A percentile compares a stretch with the other conserved stretches of the same genome.
Evolutionary conservation across 805 yeast genomes (phyloP).

Genomic region (Wickerhamomyces chambardii): DNA sequence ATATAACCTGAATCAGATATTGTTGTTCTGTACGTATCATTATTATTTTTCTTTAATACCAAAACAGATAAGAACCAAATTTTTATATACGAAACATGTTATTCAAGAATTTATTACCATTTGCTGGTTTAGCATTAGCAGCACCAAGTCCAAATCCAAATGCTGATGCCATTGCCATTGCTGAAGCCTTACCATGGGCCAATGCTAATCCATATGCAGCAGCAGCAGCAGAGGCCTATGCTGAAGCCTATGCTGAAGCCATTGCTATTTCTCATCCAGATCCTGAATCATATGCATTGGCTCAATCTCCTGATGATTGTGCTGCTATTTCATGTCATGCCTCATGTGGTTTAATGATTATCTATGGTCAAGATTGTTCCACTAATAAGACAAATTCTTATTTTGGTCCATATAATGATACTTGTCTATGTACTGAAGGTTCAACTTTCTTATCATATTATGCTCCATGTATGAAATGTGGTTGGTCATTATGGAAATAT

Average conservation of each 20-base stretch:
- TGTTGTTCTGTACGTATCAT: too few species aligned
- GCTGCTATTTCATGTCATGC: conserved; percentile 20
- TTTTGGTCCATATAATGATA: conserved; percentile 2
- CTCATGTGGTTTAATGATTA: conserved; percentile 19
- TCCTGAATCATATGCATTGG: conserved; percentile 14
- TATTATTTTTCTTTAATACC: too few species aligned
- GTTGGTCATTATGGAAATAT: conserved; percentile 24
- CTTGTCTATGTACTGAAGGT: conserved; percentile 9
- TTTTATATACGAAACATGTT: too few species aligned
- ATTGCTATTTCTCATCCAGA: conserved; percentile 2
- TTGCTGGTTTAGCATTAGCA: neutral
- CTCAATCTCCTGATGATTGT: conserved; percentile 7
- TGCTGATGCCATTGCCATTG: neutral
- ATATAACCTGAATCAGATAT: too few species aligned
- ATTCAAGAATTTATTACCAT: too few species aligned
- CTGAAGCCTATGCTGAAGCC: conserved; percentile 2
- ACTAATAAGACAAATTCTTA: conserved; percentile 8
- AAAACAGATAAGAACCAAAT: too few species aligned
- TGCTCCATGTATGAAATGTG: conserved; percentile 21
- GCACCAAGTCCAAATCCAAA: neutral
- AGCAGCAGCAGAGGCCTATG: conserved; percentile 1
- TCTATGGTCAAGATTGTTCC: conserved; percentile 19
- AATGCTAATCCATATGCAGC: neutral
- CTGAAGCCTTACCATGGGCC: neutral
- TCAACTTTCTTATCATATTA: conserved; percentile 5